Evolutionary conservation across 208 protist genomes (phyloP).

Genomic region (Crithidia expoeki): DNA sequence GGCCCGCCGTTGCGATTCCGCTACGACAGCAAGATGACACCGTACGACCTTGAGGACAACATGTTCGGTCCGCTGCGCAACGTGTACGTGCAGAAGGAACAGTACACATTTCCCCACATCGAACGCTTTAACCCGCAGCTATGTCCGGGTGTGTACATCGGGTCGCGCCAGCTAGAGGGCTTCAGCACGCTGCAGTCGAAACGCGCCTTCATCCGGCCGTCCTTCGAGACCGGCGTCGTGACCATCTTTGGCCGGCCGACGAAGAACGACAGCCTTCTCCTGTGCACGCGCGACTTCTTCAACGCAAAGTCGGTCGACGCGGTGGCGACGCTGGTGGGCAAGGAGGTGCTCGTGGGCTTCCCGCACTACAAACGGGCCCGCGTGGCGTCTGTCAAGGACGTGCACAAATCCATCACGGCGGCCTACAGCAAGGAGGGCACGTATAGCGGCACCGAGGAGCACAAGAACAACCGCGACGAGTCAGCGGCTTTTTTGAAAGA

Average conservation of each 20-base stretch:
- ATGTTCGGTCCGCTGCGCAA: slow-evolving; percentile 68
- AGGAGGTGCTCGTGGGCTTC: slow-evolving; percentile 87
- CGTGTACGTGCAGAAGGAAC: slow-evolving; percentile 52
- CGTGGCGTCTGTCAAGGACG: slow-evolving; percentile 72
- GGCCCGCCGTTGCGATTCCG: slow-evolving; percentile 65
- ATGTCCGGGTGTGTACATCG: slow-evolving; percentile 60
- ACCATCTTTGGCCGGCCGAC: slow-evolving; percentile 79
- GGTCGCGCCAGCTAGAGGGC: slow-evolving; percentile 70
- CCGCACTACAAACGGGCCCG: slow-evolving; percentile 89
- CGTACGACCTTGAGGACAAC: slow-evolving; percentile 51
- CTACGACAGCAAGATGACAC: slow-evolving; percentile 63
- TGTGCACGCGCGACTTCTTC: slow-evolving; percentile 51
- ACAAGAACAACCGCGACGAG: slow-evolving; percentile 75
- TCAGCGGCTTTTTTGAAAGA: slow-evolving; percentile 59
- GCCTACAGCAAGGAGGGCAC: slow-evolving; percentile 61
- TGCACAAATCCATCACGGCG: slow-evolving; percentile 43
- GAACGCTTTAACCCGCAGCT: slow-evolving; percentile 62
- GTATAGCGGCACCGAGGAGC: slow-evolving; percentile 58
- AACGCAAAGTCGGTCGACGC: slow-evolving; percentile 37
- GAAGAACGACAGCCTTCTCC: slow-evolving; percentile 74
- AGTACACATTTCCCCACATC: slow-evolving; percentile 61
- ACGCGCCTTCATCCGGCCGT: slow-evolving; percentile 44
- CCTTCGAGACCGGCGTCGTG: slow-evolving; percentile 65
- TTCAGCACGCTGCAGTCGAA: slow-evolving; percentile 82
- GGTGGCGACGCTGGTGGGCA: slow-evolving; percentile 59